Conservation (phyloP, 2,329 filamentous ascomycete species). For the Cladosporium sp. region DNA sequence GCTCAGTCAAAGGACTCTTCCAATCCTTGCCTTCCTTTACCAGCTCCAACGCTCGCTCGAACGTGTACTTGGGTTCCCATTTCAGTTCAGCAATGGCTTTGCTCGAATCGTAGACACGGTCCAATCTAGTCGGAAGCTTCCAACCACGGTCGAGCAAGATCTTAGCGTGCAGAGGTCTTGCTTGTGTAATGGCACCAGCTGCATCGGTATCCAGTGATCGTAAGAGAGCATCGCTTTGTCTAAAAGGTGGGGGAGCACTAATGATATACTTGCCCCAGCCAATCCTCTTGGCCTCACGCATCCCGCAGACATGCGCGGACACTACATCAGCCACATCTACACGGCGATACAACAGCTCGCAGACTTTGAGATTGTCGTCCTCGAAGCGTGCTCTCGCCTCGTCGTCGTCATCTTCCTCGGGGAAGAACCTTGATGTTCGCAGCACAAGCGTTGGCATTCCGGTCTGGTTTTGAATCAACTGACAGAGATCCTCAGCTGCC, state of each 20-base stretch:
- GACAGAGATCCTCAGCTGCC: conserved; percentile 52
- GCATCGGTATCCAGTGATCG: conserved; percentile 14
- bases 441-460: conserved; percentile 47
- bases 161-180: conserved; percentile 18
- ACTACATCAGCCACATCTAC: conserved; percentile 24
- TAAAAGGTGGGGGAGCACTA: conserved; percentile 25
- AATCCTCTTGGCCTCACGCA: conserved; percentile 21
- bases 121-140: conserved; percentile 22
- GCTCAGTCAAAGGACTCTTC: conserved; percentile 21
- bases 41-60: conserved; percentile 21
- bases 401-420: conserved; percentile 23
- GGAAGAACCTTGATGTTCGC: conserved; percentile 48
- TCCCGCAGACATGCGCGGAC: conserved; percentile 22
- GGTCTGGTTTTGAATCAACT: conserved; percentile 43
- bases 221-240: conserved; percentile 9
- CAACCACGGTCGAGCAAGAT: conserved; percentile 21
- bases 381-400: conserved; percentile 18
- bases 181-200: conserved; percentile 1
- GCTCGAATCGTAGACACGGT: conserved; percentile 24
- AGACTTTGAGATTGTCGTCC: conserved; percentile 27
- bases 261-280: conserved; percentile 25
- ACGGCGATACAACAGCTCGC: conserved; percentile 25
- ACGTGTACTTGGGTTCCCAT: conserved; percentile 24
- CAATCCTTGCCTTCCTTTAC: conserved; percentile 21
- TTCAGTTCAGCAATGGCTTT: conserved; percentile 21